phyloP scores from a whole-genome alignment of 2,329 filamentous ascomycete genomes.

The Neoascochyta sp. region DNA sequence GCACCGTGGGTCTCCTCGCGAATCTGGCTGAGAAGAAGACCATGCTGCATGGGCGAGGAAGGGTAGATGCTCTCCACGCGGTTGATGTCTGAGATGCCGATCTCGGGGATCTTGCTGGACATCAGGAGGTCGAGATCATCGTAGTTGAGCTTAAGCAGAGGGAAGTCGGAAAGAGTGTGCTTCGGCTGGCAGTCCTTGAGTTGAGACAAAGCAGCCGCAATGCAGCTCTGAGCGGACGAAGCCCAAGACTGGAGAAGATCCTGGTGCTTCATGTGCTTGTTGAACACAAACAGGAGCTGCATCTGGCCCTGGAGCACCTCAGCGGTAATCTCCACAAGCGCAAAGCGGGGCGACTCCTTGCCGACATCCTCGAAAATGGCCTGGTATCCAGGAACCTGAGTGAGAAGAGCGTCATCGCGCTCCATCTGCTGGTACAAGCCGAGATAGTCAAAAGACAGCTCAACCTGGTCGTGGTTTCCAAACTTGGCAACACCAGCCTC shows the following conservation, averaged over 20 bases:
- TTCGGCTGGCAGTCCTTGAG: conserved; percentile 7
- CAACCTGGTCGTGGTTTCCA: conserved; percentile 47
- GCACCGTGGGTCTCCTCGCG: conserved; percentile 1
- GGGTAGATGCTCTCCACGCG: conserved; percentile 11
- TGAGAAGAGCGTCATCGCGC: conserved; percentile 47
- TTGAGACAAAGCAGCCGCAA: conserved; percentile 2
- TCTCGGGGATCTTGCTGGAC: conserved; percentile 6
- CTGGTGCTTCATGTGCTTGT: conserved; percentile 14
- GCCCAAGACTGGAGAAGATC: conserved; percentile 16
- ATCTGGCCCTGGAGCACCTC: conserved; percentile 8
- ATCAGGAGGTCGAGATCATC: conserved; percentile 10
- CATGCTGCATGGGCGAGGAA: conserved; percentile 11
- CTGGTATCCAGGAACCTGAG: conserved; percentile 10
- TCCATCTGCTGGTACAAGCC: conserved; percentile 49
- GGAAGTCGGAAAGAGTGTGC: conserved; percentile 15
- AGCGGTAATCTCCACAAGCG: conserved; percentile 17
- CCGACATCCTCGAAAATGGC: conserved; percentile 9
- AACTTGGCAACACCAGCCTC: conserved; percentile 16
- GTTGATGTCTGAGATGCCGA: conserved; percentile 6
- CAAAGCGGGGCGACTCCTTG: conserved; percentile 8
- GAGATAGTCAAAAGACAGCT: conserved; percentile 55
- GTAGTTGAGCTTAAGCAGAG: conserved; percentile 11
- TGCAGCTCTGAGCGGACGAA: conserved; percentile 2
- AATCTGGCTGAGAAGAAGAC: conserved; percentile 7
- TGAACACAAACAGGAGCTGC: conserved; percentile 11